phyloP scores from a whole-genome alignment of 768 basidiomycete genomes.

The Hebeloma cylindrosporum region DNA sequence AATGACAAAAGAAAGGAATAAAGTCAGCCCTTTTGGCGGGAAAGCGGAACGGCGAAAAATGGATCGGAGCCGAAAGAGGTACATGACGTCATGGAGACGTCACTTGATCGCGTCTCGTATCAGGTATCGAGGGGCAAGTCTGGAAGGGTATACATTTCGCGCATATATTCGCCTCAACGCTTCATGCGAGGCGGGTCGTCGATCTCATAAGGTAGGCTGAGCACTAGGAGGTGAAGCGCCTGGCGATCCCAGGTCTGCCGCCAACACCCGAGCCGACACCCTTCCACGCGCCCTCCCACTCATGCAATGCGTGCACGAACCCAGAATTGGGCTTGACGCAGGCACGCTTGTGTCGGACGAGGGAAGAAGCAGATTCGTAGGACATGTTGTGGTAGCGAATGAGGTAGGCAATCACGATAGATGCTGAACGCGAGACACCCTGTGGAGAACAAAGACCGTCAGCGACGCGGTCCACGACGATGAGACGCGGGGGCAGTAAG shows the following conservation, averaged over 20 bases:
- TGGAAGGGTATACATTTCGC: too few relatives aligned
- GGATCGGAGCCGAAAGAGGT: too few relatives aligned
- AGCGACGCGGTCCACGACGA: not conserved
- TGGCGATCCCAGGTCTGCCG: constrained; percentile 8
- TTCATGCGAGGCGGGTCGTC: too few relatives aligned
- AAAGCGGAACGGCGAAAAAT: too few relatives aligned
- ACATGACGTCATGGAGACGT: too few relatives aligned
- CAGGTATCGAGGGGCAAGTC: too few relatives aligned
- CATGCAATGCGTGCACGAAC: constrained; percentile 58
- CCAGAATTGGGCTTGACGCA: constrained; percentile 81
- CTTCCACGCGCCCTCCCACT: constrained; percentile 46
- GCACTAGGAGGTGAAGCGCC: constrained; percentile 6
- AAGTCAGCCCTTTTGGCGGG: too few relatives aligned
- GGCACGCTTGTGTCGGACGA: constrained; percentile 63
- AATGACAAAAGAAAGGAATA: too few relatives aligned
- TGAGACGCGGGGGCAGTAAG: not conserved
- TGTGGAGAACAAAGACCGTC: constrained; percentile 25
- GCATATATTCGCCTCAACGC: too few relatives aligned
- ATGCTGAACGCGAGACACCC: constrained; percentile 78
- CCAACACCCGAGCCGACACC: not conserved
- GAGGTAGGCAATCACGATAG: constrained; percentile 80
- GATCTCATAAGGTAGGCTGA: too few relatives aligned
- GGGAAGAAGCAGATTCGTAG: constrained; percentile 61
- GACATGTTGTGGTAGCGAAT: constrained; percentile 74
- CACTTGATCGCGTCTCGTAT: too few relatives aligned